phyloP scores from a whole-genome alignment of 2,329 filamentous ascomycete genomes.

The Calonectria pseudoreteaudii region DNA sequence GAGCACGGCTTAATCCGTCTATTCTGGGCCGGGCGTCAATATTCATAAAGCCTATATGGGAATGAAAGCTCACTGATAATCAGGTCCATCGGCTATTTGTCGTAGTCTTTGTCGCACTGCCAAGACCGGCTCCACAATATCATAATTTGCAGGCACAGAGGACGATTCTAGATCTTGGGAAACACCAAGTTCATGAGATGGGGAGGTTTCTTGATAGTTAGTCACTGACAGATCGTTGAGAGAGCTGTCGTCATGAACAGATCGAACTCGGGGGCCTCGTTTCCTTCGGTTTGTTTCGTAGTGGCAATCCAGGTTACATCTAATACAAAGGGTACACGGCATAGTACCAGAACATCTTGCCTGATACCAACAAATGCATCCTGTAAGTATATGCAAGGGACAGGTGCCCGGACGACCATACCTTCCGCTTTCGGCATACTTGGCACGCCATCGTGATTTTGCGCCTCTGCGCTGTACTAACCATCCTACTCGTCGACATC shows the following conservation, averaged over 20 bases:
- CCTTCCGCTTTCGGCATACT: neutral
- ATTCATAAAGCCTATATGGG: no score
- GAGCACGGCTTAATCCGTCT: neutral
- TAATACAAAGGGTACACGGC: neutral
- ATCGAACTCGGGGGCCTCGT: neutral
- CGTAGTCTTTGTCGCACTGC: neutral
- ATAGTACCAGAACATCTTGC: neutral
- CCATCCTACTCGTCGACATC: neutral
- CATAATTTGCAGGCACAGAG: no score
- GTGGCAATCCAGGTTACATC: neutral
- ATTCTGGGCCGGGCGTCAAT: neutral
- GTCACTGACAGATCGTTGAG: neutral
- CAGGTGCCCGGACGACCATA: neutral
- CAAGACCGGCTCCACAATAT: neutral
- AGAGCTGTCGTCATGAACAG: neutral
- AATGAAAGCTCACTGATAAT: neutral
- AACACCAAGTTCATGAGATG: no score
- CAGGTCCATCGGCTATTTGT: neutral
- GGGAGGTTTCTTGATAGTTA: no score
- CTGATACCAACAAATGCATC: neutral
- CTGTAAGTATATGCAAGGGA: neutral
- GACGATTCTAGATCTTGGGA: no score
- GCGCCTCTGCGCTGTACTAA: conserved; percentile 3
- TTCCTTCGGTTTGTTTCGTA: conserved; percentile 5
- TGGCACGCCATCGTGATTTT: conserved; percentile 1